These are phyloP conservation scores for Aspergillus novofumigatus DNA, from an alignment of 2,329 filamentous ascomycete species.

Conservation along the genomic window DNA sequence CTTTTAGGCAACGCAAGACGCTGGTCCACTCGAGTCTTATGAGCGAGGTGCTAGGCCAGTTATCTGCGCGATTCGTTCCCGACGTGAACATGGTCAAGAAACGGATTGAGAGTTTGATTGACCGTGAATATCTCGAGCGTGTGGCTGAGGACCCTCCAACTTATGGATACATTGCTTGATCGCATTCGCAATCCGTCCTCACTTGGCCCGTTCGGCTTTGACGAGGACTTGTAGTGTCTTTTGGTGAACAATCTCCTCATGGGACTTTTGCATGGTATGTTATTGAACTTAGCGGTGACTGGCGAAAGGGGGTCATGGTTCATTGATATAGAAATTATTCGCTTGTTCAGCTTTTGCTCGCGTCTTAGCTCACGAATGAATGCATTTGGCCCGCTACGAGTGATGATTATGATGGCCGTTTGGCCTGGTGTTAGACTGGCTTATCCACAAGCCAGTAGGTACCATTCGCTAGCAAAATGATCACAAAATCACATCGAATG, in stretches of 20 bases:
- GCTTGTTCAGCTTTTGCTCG: neutral
- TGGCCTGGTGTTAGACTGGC: too few relatives aligned
- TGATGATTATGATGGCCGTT: neutral
- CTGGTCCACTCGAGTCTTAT: slow-evolving; percentile 47
- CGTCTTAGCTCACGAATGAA: neutral
- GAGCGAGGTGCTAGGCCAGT: slow-evolving; percentile 47
- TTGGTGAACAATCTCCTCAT: neutral
- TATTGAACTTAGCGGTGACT: slow-evolving; percentile 24
- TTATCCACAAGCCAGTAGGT: neutral
- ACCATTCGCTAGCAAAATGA: slow-evolving; percentile 4
- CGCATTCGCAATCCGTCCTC: neutral
- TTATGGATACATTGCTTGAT: slow-evolving; percentile 43
- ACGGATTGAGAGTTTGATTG: slow-evolving; percentile 51
- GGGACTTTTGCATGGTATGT: neutral
- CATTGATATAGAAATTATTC: slow-evolving; percentile 9
- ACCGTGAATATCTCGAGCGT: slow-evolving; percentile 50
- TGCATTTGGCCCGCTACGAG: neutral
- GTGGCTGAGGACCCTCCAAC: slow-evolving; percentile 41
- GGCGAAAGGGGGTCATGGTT: slow-evolving; percentile 6
- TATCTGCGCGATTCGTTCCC: slow-evolving; percentile 47
- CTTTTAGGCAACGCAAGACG: slow-evolving; percentile 44
- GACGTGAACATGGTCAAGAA: slow-evolving; percentile 52
- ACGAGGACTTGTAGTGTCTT: neutral
- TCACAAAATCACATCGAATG: slow-evolving; percentile 1
- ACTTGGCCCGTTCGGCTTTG: neutral